Conservation (phyloP, 2,329 filamentous ascomycete genomes). For the Cladosporium velox region DNA sequence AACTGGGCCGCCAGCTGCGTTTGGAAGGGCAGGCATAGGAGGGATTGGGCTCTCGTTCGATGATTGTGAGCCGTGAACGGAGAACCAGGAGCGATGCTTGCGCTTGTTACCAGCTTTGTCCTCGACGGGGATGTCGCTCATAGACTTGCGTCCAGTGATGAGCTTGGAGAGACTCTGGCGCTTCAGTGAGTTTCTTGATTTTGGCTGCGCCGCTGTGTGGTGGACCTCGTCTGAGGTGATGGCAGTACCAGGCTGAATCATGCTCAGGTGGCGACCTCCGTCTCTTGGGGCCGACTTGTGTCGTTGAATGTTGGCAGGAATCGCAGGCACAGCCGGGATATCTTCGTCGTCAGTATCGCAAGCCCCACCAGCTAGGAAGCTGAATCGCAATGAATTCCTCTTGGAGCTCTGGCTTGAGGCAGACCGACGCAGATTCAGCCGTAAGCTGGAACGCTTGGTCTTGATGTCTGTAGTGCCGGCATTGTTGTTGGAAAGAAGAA, state of each 20-base stretch:
- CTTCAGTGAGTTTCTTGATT: slow-evolving; percentile 10
- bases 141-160: slow-evolving; percentile 9
- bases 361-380: slow-evolving; percentile 8
- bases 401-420: slow-evolving; percentile 13
- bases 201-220: neutral
- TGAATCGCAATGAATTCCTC: slow-evolving; percentile 15
- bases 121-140: neutral
- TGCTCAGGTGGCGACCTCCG: neutral
- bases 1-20: neutral
- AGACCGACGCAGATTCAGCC: slow-evolving; percentile 1
- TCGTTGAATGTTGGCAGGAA: slow-evolving; percentile 9
- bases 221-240: slow-evolving; percentile 13
- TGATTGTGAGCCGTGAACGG: slow-evolving; percentile 8
- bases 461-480: neutral
- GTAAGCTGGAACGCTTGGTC: slow-evolving; percentile 4
- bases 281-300: slow-evolving; percentile 5
- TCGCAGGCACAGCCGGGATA: slow-evolving; percentile 7
- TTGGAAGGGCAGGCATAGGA: slow-evolving; percentile 5
- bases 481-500: neutral
- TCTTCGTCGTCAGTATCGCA: slow-evolving; percentile 11
- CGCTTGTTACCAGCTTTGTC: slow-evolving; percentile 9
- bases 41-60: slow-evolving; percentile 3
- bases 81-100: slow-evolving; percentile 20
- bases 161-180: slow-evolving; percentile 13
- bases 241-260: slow-evolving; percentile 10